Percentiles rank a stretch among this genome's conserved stretches.
Conservation (phyloP, 257 asterid species). For the Nyctanthes arbortristis region DNA sequence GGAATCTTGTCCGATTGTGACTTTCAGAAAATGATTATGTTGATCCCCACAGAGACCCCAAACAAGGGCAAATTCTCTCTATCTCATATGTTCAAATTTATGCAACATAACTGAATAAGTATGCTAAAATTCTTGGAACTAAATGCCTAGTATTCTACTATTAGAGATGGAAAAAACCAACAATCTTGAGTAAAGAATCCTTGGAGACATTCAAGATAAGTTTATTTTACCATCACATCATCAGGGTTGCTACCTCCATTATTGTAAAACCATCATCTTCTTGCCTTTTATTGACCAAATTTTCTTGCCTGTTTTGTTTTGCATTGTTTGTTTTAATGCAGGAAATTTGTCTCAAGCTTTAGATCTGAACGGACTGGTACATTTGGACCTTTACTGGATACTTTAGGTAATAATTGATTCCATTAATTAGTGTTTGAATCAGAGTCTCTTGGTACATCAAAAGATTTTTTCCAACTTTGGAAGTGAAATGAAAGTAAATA, state of each 20-base stretch:
- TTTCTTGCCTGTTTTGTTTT: slow-evolving; percentile 9
- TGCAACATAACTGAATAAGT: neutral
- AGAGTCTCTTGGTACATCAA: slow-evolving; percentile 8
- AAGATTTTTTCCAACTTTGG: neutral
- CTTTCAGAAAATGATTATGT: no score
- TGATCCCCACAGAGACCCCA: no score
- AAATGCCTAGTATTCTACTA: neutral
- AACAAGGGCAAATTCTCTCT: neutral
- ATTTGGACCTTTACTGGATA: slow-evolving; percentile 69
- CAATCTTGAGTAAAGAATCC: neutral
- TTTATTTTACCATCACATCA: neutral
- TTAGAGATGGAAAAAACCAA: neutral
- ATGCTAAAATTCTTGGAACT: neutral
- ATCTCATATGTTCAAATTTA: neutral
- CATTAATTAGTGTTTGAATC: slow-evolving; percentile 9
- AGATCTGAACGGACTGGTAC: slow-evolving; percentile 75
- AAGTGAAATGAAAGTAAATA: slow-evolving; percentile 9
- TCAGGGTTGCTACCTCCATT: neutral
- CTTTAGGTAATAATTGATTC: slow-evolving; percentile 52
- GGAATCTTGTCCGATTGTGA: no score
- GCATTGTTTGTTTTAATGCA: slow-evolving; percentile 39
- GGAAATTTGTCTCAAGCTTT: slow-evolving; percentile 92
- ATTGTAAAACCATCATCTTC: neutral
- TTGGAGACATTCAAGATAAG: neutral
- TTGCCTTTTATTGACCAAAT: neutral